Evolutionary conservation across 306 rosid species (phyloP).

Genomic region (Trifolium pratense): DNA sequence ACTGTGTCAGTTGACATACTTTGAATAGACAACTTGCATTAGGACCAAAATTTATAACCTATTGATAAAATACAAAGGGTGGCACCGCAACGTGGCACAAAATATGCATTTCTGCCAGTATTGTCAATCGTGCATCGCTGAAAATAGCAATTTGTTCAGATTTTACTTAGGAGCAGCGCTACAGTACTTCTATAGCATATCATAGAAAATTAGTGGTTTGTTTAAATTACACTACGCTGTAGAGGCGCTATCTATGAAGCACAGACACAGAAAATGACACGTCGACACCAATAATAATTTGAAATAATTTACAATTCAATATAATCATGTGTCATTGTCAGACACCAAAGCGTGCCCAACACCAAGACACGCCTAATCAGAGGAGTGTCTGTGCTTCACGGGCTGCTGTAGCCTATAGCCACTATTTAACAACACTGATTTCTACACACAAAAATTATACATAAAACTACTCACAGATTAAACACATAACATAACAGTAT

Average conservation of each 20-base stretch:
- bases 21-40: conserved; percentile 2
- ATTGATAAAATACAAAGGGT: neutral
- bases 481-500: conserved; percentile 10
- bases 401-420: neutral
- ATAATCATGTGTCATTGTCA: no score
- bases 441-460: neutral
- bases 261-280: no score
- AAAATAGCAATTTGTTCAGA: neutral
- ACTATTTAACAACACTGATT: neutral
- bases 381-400: no score
- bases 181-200: neutral
- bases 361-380: no score
- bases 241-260: no score
- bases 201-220: neutral
- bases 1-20: conserved; percentile 27
- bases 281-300: no score
- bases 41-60: conserved; percentile 25
- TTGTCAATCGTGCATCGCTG: neutral
- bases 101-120: neutral
- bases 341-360: no score
- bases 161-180: neutral
- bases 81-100: conserved; percentile 17
- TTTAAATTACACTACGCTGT: neutral
- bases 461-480: conserved; percentile 13
- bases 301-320: no score